Evolutionary conservation across 177 flowering plant genomes (phyloP).

Genomic region (Tripterygium wilfordii): DNA sequence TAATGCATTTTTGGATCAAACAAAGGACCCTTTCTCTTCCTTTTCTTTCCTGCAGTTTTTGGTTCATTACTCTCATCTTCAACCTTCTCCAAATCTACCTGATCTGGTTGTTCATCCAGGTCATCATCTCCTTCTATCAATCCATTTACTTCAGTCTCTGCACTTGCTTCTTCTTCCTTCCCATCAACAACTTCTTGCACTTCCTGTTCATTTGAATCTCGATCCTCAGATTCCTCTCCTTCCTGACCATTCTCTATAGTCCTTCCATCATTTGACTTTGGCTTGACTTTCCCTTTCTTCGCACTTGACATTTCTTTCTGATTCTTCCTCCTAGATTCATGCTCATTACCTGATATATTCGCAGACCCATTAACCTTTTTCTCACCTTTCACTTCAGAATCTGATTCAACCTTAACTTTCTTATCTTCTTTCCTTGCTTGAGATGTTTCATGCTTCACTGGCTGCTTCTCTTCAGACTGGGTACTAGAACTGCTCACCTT

Average conservation of each 20-base stretch:
- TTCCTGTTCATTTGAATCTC: constrained; percentile 16
- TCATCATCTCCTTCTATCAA: constrained; percentile 33
- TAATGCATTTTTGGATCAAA: constrained; percentile 67
- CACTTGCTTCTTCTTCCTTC: constrained; percentile 19
- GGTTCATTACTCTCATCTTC: constrained; percentile 36
- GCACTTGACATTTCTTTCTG: constrained; percentile 7
- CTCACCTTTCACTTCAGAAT: constrained; percentile 21
- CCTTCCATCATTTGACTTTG: not conserved
- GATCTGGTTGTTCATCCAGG: constrained; percentile 20
- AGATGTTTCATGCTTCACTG: constrained; percentile 7
- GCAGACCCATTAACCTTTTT: constrained; percentile 26
- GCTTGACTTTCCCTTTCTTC: constrained; percentile 5
- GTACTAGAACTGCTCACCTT: constrained; percentile 5
- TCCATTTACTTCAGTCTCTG: constrained; percentile 18
- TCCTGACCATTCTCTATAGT: constrained; percentile 14
- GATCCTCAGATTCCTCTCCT: constrained; percentile 18
- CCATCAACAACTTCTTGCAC: constrained; percentile 23
- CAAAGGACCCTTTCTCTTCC: constrained; percentile 54
- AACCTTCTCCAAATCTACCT: constrained; percentile 24
- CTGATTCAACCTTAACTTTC: constrained; percentile 18
- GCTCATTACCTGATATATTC: constrained; percentile 12
- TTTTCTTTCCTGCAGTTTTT: constrained; percentile 28
- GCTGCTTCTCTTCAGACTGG: constrained; percentile 14
- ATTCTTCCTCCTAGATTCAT: constrained; percentile 11
- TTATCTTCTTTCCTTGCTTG: constrained; percentile 10